These are phyloP conservation scores for Trifolium repens DNA, from an alignment of 306 rosid species.

Conservation along the genomic window DNA sequence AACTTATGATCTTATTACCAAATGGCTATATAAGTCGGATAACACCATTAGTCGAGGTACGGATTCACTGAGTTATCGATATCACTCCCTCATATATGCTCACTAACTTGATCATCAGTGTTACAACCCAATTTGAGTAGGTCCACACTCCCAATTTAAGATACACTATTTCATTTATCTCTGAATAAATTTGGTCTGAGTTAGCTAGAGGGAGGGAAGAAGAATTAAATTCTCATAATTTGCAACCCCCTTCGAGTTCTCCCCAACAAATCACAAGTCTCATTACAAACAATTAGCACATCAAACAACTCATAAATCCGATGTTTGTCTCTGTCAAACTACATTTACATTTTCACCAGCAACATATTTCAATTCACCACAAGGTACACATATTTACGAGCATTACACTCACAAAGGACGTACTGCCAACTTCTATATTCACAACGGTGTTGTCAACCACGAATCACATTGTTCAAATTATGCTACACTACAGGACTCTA, in stretches of 20 bases:
- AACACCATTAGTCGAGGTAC: neutral
- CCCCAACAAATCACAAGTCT: neutral
- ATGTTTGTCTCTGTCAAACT: neutral
- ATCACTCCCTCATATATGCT: neutral
- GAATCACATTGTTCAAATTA: neutral
- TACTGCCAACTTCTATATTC: neutral
- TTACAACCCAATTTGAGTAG: neutral
- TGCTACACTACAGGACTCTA: neutral
- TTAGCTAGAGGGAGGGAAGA: neutral
- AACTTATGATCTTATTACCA: neutral
- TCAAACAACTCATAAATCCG: neutral
- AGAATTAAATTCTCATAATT: neutral
- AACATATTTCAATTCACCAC: neutral
- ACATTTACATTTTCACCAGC: neutral
- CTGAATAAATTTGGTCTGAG: neutral
- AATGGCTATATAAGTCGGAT: neutral
- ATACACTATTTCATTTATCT: neutral
- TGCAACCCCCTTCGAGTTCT: neutral
- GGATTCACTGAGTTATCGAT: neutral
- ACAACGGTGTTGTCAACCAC: neutral
- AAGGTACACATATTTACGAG: slow-evolving; percentile 13
- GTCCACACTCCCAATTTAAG: neutral
- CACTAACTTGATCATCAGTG: neutral
- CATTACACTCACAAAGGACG: neutral
- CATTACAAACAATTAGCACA: neutral